Evolutionary conservation across 2,329 filamentous ascomycete species (phyloP), one percentile per base, ranked within the genome.

Genomic region (Trichoderma pleuroti): DNA sequence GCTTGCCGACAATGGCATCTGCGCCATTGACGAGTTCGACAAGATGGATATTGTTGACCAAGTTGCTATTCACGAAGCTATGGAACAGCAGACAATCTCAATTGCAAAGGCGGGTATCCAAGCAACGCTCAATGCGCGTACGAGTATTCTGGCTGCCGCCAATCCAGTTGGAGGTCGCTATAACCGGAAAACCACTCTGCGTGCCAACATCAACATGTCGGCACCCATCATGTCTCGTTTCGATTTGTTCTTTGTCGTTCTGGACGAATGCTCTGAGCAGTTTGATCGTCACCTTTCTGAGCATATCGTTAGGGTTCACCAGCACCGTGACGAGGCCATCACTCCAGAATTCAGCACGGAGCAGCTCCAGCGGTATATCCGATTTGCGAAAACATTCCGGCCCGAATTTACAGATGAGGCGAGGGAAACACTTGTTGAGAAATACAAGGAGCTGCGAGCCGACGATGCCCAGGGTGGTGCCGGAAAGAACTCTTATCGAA

Each of bases 151-250:
- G 18, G 96, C 96, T 0, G 96, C 96, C 8, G 96, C 96, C 34
- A 99, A 99, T 81, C 96, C 96, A 0, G 93, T 99, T 5, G 93
- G 93, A 32, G 96, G 96, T 14, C 90, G 96, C n/a, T 97, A 99
- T 83, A 97, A 99, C 83, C 92, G 95, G 77, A 99, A 98, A 84
- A 91, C 92, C 0, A 97, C 96, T 0, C 87, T 99, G 8, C 89
- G 96, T 65, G 90, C 93, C 73, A 99, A 99, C 81, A 95, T 99
- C 82, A 98, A 98, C 84, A 98, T 99, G 93, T 95, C 92, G 30
- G 96, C 96, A 2, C 96, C 96, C 71, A 99, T 99, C 84, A 99
- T 99, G 96, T 97, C 93, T 67, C 93, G 96, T 85, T 99, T 99
- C 82, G 96, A 99, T 84, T 86, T 99, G 11, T 99, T 99, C 87